These are phyloP conservation scores for Helotiales sp. DNA, from an alignment of 2,329 filamentous ascomycete species.

Conservation along the genomic window DNA sequence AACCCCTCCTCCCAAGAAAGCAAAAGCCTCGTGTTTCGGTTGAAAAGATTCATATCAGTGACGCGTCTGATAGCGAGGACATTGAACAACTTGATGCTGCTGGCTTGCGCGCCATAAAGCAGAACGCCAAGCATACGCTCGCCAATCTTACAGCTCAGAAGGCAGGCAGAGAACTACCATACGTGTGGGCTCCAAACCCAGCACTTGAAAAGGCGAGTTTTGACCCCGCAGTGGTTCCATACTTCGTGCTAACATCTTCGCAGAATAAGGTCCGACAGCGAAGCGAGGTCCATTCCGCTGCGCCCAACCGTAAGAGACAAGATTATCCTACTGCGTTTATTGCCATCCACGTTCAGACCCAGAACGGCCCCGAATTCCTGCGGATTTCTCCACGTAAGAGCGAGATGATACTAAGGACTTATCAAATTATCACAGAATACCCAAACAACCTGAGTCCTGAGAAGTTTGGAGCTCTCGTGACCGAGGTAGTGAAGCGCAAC, in stretches of 20 bases:
- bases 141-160: neutral
- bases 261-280: neutral
- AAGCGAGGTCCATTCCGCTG: neutral
- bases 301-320: neutral
- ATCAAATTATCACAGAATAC: neutral
- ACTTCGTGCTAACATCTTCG: neutral
- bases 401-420: neutral
- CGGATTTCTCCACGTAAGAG: neutral
- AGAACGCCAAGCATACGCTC: neutral
- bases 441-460: neutral
- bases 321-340: neutral
- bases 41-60: neutral
- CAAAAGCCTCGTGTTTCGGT: neutral
- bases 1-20: neutral
- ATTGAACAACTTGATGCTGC: neutral
- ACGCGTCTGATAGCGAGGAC: neutral
- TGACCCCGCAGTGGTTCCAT: neutral
- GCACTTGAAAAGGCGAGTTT: neutral
- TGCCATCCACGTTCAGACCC: slow-evolving; percentile 7
- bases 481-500: neutral
- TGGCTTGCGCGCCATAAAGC: neutral
- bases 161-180: neutral
- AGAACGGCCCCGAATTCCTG: slow-evolving; percentile 2
- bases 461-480: neutral
- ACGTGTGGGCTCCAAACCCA: neutral